These are phyloP conservation scores for Paspalum vaginatum DNA, from an alignment of 176 grass and related monocot genomes.

Conservation along the genomic window DNA sequence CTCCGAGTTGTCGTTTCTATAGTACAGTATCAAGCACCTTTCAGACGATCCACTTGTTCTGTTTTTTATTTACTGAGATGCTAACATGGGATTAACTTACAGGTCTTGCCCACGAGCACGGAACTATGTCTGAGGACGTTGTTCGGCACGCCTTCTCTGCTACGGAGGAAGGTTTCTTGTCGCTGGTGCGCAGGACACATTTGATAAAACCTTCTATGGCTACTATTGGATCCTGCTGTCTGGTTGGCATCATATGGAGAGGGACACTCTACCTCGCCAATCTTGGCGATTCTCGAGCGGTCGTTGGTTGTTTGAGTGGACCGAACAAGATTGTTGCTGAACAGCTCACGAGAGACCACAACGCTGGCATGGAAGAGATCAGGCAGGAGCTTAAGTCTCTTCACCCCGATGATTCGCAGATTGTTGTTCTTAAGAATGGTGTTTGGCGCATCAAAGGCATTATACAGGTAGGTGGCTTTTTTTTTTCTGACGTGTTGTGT, in stretches of 20 bases:
- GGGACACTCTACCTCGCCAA: constrained; percentile 89
- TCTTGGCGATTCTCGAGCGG: constrained; percentile 88
- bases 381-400: constrained; percentile 84
- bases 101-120: constrained; percentile 79
- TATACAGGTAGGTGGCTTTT: constrained; percentile 65
- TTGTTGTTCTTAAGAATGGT: constrained; percentile 94
- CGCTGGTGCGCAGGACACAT: constrained; percentile 84
- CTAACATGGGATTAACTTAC: not conserved
- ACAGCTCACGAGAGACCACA: constrained; percentile 94
- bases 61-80: not conserved
- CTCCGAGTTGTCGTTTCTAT: not conserved
- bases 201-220: constrained; percentile 86
- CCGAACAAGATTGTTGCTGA: constrained; percentile 77
- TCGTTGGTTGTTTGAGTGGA: constrained; percentile 65
- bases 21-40: not conserved
- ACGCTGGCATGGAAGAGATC: constrained; percentile 86
- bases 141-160: constrained; percentile 84
- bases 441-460: constrained; percentile 99
- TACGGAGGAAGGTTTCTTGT: constrained; percentile 90
- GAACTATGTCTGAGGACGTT: constrained; percentile 83
- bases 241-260: constrained; percentile 87
- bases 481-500: not conserved
- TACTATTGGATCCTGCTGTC: constrained; percentile 90
- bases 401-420: constrained; percentile 94
- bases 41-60: not conserved